phyloP scores from a whole-genome alignment of 176 grass and related monocot genomes.

The Luzula sylvatica region DNA sequence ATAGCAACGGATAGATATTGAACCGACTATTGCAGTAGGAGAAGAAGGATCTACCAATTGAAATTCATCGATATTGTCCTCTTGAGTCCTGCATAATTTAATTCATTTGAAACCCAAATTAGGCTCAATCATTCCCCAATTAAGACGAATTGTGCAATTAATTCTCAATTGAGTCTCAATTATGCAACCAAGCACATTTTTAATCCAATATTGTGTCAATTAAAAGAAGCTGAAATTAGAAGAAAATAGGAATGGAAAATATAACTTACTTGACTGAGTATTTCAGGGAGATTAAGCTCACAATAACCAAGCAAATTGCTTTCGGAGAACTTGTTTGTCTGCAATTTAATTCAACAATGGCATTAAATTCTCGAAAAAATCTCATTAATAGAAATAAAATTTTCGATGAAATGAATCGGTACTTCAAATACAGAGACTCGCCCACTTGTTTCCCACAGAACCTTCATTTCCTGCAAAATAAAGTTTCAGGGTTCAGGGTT shows the following conservation, averaged over 20 bases:
- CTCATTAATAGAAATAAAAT: conserved; percentile 1
- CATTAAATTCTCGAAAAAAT: not conserved
- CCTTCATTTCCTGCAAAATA: conserved; percentile 76
- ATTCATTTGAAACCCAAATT: too few species aligned
- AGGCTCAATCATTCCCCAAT: too few species aligned
- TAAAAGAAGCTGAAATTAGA: conserved; percentile 12
- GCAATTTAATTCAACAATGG: conserved; percentile 6
- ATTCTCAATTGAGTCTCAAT: too few species aligned
- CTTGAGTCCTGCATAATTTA: conserved; percentile 45
- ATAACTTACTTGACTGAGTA: conserved; percentile 65
- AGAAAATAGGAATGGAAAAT: conserved; percentile 2
- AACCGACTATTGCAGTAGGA: conserved; percentile 42
- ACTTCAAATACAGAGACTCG: conserved; percentile 92
- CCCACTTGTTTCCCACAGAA: conserved; percentile 73
- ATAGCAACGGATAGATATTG: conserved; percentile 52
- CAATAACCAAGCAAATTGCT: conserved; percentile 95
- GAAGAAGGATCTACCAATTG: conserved; percentile 71
- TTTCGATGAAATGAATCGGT: conserved; percentile 14
- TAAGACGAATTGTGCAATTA: too few species aligned
- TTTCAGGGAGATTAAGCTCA: conserved; percentile 73
- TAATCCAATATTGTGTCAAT: too few species aligned
- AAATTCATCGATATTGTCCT: conserved; percentile 55
- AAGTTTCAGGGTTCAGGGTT: not conserved
- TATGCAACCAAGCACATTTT: too few species aligned
- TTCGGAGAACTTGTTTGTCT: conserved; percentile 86